A percentile compares a stretch with the other conserved stretches of the same genome.
These are phyloP conservation scores for Chlamydomonas incerta DNA, from an alignment of 139 green algal species.

Conservation along the genomic window DNA sequence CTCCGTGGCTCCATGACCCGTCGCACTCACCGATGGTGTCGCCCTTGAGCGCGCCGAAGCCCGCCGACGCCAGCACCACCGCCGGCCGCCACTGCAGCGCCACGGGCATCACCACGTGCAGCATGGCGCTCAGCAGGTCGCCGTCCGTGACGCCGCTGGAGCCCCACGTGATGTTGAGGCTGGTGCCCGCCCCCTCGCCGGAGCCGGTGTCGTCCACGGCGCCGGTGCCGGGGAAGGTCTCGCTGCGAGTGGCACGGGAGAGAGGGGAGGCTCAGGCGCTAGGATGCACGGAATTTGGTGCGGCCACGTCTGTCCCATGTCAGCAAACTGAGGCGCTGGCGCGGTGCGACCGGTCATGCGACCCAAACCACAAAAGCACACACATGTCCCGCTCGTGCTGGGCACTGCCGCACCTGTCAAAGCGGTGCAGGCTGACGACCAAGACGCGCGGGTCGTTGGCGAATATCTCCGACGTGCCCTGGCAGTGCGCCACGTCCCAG, in stretches of 20 bases:
- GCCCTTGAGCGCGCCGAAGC: slow-evolving; percentile 74
- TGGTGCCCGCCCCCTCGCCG: slow-evolving; percentile 58
- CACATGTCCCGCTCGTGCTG: no score
- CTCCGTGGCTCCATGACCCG: neutral
- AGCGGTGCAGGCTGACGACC: slow-evolving; percentile 75
- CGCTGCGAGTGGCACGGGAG: slow-evolving; percentile 18
- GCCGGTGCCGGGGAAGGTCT: slow-evolving; percentile 75
- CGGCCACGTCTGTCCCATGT: no score
- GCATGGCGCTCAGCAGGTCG: slow-evolving; percentile 69
- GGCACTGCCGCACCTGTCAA: slow-evolving; percentile 62
- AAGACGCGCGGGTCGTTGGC: slow-evolving; percentile 71
- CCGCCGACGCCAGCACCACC: slow-evolving; percentile 77
- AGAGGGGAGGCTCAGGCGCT: no score
- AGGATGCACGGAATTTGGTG: no score
- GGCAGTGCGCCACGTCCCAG: slow-evolving; percentile 86
- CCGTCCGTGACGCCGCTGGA: slow-evolving; percentile 1
- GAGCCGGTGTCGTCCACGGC: slow-evolving; percentile 41
- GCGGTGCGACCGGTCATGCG: neutral
- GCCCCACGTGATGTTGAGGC: slow-evolving; percentile 73
- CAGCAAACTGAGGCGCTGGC: no score
- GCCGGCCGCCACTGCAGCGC: slow-evolving; percentile 74
- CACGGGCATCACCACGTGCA: slow-evolving; percentile 77
- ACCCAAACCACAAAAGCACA: no score
- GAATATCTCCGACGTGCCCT: slow-evolving; percentile 80
- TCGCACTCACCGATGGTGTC: slow-evolving; percentile 60